These are phyloP conservation scores for Yamagishiella unicocca DNA, from an alignment of 139 green algal genomes.

Conservation along the genomic window DNA sequence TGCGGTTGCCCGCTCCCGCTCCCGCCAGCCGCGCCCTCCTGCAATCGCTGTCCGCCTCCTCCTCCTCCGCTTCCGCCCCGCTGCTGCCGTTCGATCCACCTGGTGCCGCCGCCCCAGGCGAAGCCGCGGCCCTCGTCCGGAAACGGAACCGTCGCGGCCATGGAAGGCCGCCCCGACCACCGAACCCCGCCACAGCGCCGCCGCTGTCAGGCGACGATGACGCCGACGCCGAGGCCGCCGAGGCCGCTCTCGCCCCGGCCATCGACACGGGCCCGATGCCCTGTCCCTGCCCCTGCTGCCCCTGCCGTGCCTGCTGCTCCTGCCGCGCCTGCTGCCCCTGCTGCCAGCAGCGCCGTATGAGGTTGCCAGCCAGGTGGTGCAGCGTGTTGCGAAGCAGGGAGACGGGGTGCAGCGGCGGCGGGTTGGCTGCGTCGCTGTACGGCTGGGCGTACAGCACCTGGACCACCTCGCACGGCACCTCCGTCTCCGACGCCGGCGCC, in stretches of 20 bases:
- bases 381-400: constrained; percentile 31
- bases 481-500: neutral
- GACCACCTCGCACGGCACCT: constrained; percentile 14
- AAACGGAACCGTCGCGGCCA: neutral
- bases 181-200: too few relatives aligned
- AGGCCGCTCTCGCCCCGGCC: too few relatives aligned
- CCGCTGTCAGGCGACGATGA: neutral
- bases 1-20: too few relatives aligned
- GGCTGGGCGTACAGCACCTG: constrained; percentile 38
- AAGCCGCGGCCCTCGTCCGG: neutral
- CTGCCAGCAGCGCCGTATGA: neutral
- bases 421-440: neutral
- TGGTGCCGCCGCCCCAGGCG: neutral
- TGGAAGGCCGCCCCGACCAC: too few relatives aligned
- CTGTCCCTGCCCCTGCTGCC: too few relatives aligned
- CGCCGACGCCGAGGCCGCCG: neutral
- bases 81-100: too few relatives aligned
- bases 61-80: too few relatives aligned
- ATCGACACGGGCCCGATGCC: too few relatives aligned
- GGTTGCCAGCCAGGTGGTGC: constrained; percentile 8
- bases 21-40: too few relatives aligned
- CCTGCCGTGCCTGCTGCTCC: neutral
- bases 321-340: neutral
- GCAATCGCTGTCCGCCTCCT: neutral
- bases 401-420: constrained; percentile 34